Evolutionary conservation across 352 stramenopile genomes (phyloP).

Genomic region (Phytophthora cactorum): DNA sequence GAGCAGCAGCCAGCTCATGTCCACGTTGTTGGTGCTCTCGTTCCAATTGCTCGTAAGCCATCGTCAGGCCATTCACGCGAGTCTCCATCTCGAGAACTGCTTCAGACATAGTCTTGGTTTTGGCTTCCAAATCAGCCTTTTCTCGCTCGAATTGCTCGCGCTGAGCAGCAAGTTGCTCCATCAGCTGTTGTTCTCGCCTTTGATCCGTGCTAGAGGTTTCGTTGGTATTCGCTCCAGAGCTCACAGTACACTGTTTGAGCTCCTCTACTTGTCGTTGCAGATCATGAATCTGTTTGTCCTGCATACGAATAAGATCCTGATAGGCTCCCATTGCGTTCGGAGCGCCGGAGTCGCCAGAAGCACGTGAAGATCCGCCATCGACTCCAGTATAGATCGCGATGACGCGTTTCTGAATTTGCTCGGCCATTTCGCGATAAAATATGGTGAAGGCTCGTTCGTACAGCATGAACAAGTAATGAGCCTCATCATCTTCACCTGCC

Average conservation of each 20-base stretch:
- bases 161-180: conserved; percentile 19
- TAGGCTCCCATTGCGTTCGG: conserved; percentile 57
- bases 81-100: conserved; percentile 45
- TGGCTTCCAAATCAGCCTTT: conserved; percentile 41
- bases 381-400: conserved; percentile 67
- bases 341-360: conserved; percentile 16
- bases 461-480: conserved; percentile 66
- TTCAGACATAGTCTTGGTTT: conserved; percentile 35
- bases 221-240: not conserved
- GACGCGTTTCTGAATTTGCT: conserved; percentile 70
- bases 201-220: not conserved
- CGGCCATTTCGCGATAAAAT: conserved; percentile 53
- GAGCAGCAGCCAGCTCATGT: conserved; percentile 6
- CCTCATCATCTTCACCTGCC: conserved; percentile 14
- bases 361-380: conserved; percentile 22
- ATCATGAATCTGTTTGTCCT: conserved; percentile 75
- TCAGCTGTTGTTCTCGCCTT: conserved; percentile 6
- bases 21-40: conserved; percentile 38
- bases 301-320: conserved; percentile 82
- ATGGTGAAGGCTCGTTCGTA: conserved; percentile 70
- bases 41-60: conserved; percentile 63
- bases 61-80: conserved; percentile 50
- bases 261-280: conserved; percentile 46
- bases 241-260: conserved; percentile 14
- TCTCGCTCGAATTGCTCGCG: conserved; percentile 39